Base-by-base conservation (phyloP, 345 rosid genomes). In the Odontarrhena argentea region DNA sequence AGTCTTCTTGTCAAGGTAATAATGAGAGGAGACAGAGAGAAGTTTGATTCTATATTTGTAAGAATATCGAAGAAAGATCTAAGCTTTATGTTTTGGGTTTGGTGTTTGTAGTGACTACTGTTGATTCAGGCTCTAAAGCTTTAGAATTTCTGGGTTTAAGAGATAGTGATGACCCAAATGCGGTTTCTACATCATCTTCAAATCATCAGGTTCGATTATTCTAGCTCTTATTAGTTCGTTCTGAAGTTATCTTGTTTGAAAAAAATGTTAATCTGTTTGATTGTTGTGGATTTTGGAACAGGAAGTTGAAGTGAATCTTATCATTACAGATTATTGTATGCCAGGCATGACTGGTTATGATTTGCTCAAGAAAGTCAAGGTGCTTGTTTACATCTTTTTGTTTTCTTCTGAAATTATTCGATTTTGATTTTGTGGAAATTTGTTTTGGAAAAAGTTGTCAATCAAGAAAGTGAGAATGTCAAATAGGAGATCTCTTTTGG, bases 341-440 rank as follows among this genome's bases (percentile, higher is more conserved):
- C 97, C 93, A 6, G 96, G 96, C 65, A 91, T 86, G 83, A 91
- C 81, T 52, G 96, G 97, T 55, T 88, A 85, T 79, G 97, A 88
- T 78, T 77, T 91, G 26, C 93, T 91, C 61, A 86, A 86, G 83
- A 82, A 78, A 63, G 69, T 91, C 68, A 87, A 91, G 93, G 97
- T 75, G 54, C n/a, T 63, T 64, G 45, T 15, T 44, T 37, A 34
- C 22, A 18, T 36, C 9, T 35, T 32, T 26, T 7, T 11, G 8
- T 18, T 10, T 40, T 26, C 13, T 51, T 43, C 9, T 9, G 13
- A 35, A 24, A 6, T 56, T 36, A 40, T 45, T 54, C n/a, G 43
- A 14, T 71, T 71, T 71, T 9, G 43, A 34, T 49, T 18, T 43
- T 40, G 9, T 63, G 30, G 18, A 69, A 7, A 51, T 6, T 36